Percentiles rank a stretch among this genome's conserved stretches.
phyloP scores from a whole-genome alignment of 2,329 filamentous ascomycete genomes.

The Fusarium tanahbumbuense region DNA sequence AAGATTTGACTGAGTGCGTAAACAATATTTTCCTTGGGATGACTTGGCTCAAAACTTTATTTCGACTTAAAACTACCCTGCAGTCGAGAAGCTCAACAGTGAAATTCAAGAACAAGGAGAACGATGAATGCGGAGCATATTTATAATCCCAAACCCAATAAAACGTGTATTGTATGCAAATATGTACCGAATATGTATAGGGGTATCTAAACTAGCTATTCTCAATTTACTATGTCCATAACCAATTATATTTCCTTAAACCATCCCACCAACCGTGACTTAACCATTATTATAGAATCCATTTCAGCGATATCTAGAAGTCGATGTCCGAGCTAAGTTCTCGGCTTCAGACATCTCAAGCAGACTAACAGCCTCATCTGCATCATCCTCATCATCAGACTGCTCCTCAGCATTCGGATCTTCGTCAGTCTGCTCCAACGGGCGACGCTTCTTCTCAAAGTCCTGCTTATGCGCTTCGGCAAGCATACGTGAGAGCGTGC shows the following conservation, averaged over 20 bases:
- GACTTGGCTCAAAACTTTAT: neutral
- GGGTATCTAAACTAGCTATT: conserved; percentile 28
- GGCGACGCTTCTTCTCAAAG: conserved; percentile 80
- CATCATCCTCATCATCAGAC: conserved; percentile 52
- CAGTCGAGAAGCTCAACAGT: neutral
- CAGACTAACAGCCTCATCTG: conserved; percentile 40
- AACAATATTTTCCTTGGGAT: neutral
- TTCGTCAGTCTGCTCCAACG: conserved; percentile 42
- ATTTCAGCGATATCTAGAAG: conserved; percentile 26
- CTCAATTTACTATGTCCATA: conserved; percentile 11
- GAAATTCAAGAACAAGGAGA: neutral
- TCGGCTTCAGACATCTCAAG: conserved; percentile 48
- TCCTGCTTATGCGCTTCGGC: conserved; percentile 89
- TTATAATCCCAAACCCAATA: neutral
- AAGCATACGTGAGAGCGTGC: conserved; percentile 70
- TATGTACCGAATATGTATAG: conserved; percentile 22
- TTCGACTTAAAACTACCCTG: neutral
- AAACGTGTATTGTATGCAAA: neutral
- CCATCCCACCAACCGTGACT: neutral
- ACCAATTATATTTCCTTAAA: neutral
- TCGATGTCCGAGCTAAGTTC: conserved; percentile 32
- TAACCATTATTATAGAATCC: neutral
- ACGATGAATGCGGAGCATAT: neutral
- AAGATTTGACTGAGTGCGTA: neutral
- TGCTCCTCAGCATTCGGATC: conserved; percentile 44